These are phyloP conservation scores for Sordariomycetes sp. DNA, from an alignment of 2,329 filamentous ascomycete genomes.

Conservation along the genomic window DNA sequence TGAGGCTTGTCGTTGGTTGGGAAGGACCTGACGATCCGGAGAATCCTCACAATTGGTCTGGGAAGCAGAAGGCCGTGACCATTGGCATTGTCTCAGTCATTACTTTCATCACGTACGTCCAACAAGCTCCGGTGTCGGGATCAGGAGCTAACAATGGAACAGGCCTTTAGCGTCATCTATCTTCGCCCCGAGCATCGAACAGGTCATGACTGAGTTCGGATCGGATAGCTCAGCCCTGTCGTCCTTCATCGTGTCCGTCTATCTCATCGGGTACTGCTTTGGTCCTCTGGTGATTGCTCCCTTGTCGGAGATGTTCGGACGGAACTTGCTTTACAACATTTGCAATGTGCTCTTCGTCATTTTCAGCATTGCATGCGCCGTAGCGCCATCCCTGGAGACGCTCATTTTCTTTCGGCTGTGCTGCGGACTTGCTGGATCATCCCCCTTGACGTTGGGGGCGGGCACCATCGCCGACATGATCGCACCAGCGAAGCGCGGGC, in stretches of 20 bases:
- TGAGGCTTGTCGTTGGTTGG: conserved; percentile 41
- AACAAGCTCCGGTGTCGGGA: neutral
- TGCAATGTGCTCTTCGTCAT: conserved; percentile 38
- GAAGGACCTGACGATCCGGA: conserved; percentile 45
- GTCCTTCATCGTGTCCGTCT: conserved; percentile 29
- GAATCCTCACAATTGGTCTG: conserved; percentile 62
- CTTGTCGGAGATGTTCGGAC: conserved; percentile 40
- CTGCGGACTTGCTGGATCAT: conserved; percentile 23
- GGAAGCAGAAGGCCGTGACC: conserved; percentile 27
- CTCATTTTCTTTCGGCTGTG: conserved; percentile 39
- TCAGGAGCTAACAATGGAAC: neutral
- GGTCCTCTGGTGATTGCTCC: conserved; percentile 45
- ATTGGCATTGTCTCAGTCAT: conserved; percentile 21
- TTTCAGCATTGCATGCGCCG: conserved; percentile 42
- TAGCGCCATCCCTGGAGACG: conserved; percentile 33
- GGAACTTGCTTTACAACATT: conserved; percentile 30
- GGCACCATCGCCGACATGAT: conserved; percentile 43
- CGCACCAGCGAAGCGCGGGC: conserved; percentile 34
- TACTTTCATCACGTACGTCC: conserved; percentile 13
- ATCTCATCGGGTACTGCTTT: conserved; percentile 40
- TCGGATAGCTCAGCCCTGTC: conserved; percentile 31
- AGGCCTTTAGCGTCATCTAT: neutral
- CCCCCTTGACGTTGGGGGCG: conserved; percentile 36
- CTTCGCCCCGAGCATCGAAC: conserved; percentile 11
- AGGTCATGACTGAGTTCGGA: conserved; percentile 40